A percentile compares a stretch with the other conserved stretches of the same genome.
Conservation (phyloP, 1,284 basidiomycete genomes). For the Leccinum angustisporum region DNA sequence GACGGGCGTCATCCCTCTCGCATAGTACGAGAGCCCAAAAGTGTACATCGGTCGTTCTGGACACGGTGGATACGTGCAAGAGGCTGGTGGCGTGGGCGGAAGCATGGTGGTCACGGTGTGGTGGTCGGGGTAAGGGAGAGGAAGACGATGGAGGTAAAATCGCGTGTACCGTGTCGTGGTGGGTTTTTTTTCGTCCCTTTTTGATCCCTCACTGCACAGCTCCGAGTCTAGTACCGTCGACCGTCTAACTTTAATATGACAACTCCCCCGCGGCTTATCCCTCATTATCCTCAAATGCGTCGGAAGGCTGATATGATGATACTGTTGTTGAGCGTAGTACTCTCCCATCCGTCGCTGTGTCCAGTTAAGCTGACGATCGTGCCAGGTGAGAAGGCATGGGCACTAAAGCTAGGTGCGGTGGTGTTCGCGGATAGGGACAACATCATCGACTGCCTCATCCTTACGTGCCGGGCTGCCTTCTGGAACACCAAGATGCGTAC, state of each 20-base stretch:
- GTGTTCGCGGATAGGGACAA: conserved; percentile 74
- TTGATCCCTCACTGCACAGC: no score
- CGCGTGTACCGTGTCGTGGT: conserved; percentile 73
- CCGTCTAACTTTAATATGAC: no score
- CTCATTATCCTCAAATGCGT: no score
- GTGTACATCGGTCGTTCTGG: conserved; percentile 64
- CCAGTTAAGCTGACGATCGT: conserved; percentile 65
- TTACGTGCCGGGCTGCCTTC: conserved; percentile 72
- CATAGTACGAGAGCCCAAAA: conserved; percentile 71
- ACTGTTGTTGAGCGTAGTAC: conserved; percentile 50
- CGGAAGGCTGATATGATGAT: conserved; percentile 50
- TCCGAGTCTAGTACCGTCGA: no score
- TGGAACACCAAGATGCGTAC: conserved; percentile 79
- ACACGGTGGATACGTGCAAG: conserved; percentile 46
- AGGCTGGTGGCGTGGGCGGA: conserved; percentile 24
- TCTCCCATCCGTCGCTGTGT: conserved; percentile 61
- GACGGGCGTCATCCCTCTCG: conserved; percentile 71
- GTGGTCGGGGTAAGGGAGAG: conserved; percentile 55
- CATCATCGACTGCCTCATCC: conserved; percentile 70
- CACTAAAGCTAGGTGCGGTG: conserved; percentile 65
- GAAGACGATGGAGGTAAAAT: conserved; percentile 52
- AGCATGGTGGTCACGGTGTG: conserved; percentile 27
- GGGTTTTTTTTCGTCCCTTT: conserved; percentile 30
- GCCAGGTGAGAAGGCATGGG: conserved; percentile 64
- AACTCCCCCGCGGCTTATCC: no score